Evolutionary conservation across 305 asterid species (phyloP).

Genomic region (Fraxinus nigra): DNA sequence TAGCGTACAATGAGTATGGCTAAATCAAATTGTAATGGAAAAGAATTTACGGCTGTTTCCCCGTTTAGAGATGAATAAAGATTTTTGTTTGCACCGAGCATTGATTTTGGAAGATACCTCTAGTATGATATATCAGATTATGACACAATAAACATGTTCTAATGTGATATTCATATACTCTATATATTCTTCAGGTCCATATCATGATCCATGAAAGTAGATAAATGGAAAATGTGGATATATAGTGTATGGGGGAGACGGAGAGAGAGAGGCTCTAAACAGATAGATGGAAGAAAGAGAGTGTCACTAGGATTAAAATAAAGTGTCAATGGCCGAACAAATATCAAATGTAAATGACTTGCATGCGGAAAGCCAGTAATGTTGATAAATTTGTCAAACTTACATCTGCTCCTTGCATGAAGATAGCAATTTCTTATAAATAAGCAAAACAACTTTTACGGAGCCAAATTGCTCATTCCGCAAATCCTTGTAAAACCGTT

Average conservation of each 20-base stretch:
- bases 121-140: neutral
- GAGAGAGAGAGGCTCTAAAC: neutral
- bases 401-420: slow-evolving; percentile 61
- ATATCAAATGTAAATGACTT: neutral
- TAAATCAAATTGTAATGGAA: neutral
- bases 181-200: neutral
- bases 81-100: neutral
- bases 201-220: neutral
- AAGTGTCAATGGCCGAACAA: neutral
- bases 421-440: slow-evolving; percentile 46
- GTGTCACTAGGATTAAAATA: neutral
- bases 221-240: neutral
- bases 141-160: neutral
- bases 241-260: neutral
- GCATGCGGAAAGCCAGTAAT: neutral
- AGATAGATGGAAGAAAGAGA: neutral
- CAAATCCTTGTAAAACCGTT: slow-evolving; percentile 47
- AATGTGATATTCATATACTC: neutral
- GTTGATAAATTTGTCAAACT: slow-evolving; percentile 22
- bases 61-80: neutral
- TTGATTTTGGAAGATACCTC: neutral
- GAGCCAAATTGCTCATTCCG: slow-evolving; percentile 45
- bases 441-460: slow-evolving; percentile 38
- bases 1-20: neutral
- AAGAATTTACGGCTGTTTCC: neutral